Evolutionary conservation across 371 early-diverging fungal genomes (phyloP).

Genomic region (Mortierella polycephala): DNA sequence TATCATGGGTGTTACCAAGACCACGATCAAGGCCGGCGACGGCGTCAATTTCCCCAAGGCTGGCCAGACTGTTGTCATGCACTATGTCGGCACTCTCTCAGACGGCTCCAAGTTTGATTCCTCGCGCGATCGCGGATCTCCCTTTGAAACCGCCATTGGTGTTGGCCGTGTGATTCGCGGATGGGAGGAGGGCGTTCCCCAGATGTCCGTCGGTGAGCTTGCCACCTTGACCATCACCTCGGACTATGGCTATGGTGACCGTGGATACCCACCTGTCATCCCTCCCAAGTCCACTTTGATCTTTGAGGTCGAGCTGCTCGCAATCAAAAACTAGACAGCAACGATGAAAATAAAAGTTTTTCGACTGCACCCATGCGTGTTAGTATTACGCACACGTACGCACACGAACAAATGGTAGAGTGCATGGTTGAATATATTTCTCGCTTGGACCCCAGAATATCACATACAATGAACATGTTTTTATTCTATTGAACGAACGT

Average conservation of each 20-base stretch:
- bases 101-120: constrained; percentile 90
- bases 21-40: constrained; percentile 74
- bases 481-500: no score
- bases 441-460: no score
- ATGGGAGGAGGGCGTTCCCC: constrained; percentile 82
- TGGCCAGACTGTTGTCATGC: constrained; percentile 79
- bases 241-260: constrained; percentile 80
- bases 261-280: constrained; percentile 78
- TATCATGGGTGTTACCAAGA: constrained; percentile 52
- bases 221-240: constrained; percentile 76
- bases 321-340: constrained; percentile 70
- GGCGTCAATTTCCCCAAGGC: constrained; percentile 86
- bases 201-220: constrained; percentile 83
- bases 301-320: constrained; percentile 87
- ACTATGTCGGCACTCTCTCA: constrained; percentile 63
- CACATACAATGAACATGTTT: no score
- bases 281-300: constrained; percentile 85
- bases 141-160: constrained; percentile 88
- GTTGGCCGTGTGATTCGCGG: constrained; percentile 92
- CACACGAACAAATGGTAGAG: no score
- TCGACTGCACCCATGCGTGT: neutral
- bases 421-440: no score
- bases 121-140: constrained; percentile 80
- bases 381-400: no score
- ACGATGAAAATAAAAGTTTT: neutral